A percentile compares a stretch with the other conserved stretches of the same genome.
These are phyloP conservation scores for Avena eriantha DNA, from an alignment of 176 grass and related monocot species.

Conservation along the genomic window DNA sequence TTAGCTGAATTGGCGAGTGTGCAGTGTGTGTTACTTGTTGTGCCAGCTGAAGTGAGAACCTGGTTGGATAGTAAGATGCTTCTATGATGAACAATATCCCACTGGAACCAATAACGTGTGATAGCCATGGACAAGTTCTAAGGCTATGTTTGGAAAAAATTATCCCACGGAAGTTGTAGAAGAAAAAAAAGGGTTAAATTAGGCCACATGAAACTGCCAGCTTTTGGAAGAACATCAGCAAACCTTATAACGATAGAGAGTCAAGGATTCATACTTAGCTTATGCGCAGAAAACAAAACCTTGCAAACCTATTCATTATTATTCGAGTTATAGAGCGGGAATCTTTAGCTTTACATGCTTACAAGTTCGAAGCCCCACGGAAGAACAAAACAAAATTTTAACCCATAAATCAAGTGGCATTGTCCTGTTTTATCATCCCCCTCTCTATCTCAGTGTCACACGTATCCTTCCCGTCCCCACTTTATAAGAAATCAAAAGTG, in stretches of 20 bases:
- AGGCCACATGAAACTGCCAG: neutral
- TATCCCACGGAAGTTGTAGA: constrained; percentile 1
- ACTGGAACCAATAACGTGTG: neutral
- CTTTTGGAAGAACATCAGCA: constrained; percentile 8
- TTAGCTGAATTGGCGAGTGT: constrained; percentile 15
- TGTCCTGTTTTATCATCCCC: neutral
- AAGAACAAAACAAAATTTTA: neutral
- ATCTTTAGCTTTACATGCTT: constrained; percentile 4
- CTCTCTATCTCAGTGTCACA: neutral
- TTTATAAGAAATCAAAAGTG: neutral
- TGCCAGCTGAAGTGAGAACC: neutral
- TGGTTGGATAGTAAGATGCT: constrained; percentile 23
- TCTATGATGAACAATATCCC: constrained; percentile 9
- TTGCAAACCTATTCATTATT: neutral
- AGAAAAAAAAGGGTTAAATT: constrained; percentile 2
- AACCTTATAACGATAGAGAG: neutral
- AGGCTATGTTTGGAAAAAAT: neutral
- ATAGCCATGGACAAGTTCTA: neutral
- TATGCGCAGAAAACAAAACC: neutral
- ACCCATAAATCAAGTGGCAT: neutral
- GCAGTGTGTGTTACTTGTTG: constrained; percentile 17
- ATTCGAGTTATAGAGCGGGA: neutral
- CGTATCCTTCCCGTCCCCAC: neutral
- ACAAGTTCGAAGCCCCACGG: neutral
- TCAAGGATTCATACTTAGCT: neutral